These are phyloP conservation scores for Hypoxylon sp. DNA, from an alignment of 2,329 filamentous ascomycete genomes.

Conservation along the genomic window DNA sequence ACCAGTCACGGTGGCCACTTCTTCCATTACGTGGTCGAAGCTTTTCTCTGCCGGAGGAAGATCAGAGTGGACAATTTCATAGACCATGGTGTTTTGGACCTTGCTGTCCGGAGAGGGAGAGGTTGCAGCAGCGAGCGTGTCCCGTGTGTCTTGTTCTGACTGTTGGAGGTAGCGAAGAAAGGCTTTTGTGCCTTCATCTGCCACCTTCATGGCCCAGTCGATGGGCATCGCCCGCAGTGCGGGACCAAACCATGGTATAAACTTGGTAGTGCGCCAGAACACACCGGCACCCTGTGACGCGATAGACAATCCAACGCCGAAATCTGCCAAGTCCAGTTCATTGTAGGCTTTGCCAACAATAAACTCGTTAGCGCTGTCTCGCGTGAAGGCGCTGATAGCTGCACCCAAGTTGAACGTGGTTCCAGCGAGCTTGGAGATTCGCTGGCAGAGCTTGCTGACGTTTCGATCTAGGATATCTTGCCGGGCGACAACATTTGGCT, in stretches of 20 bases:
- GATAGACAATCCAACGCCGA: slow-evolving; percentile 8
- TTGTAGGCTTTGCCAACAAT: slow-evolving; percentile 29
- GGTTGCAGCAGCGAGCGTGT: neutral
- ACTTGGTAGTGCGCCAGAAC: slow-evolving; percentile 10
- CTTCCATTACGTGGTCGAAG: neutral
- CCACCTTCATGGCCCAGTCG: slow-evolving; percentile 8
- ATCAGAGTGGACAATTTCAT: slow-evolving; percentile 4
- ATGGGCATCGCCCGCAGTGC: neutral
- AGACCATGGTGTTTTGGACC: slow-evolving; percentile 10
- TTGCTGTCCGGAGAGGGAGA: slow-evolving; percentile 2
- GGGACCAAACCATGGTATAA: slow-evolving; percentile 4
- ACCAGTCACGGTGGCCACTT: slow-evolving; percentile 7
- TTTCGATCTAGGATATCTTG: neutral
- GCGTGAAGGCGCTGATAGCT: slow-evolving; percentile 23
- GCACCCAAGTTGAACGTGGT: slow-evolving; percentile 27
- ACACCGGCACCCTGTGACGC: slow-evolving; percentile 1
- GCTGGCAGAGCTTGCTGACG: slow-evolving; percentile 25
- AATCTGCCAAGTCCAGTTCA: slow-evolving; percentile 21
- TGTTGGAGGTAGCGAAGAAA: slow-evolving; percentile 9
- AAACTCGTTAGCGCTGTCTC: slow-evolving; percentile 27
- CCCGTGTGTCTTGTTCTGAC: slow-evolving; percentile 12
- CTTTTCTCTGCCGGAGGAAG: slow-evolving; percentile 7
- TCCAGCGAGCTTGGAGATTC: slow-evolving; percentile 13
- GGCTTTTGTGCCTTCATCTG: slow-evolving; percentile 10
- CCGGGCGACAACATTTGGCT: slow-evolving; percentile 22